Evolutionary conservation across 1,284 basidiomycete genomes (phyloP), one percentile per base, ranked within the genome.

Genomic region (Cutaneotrichosporon dermatis): DNA sequence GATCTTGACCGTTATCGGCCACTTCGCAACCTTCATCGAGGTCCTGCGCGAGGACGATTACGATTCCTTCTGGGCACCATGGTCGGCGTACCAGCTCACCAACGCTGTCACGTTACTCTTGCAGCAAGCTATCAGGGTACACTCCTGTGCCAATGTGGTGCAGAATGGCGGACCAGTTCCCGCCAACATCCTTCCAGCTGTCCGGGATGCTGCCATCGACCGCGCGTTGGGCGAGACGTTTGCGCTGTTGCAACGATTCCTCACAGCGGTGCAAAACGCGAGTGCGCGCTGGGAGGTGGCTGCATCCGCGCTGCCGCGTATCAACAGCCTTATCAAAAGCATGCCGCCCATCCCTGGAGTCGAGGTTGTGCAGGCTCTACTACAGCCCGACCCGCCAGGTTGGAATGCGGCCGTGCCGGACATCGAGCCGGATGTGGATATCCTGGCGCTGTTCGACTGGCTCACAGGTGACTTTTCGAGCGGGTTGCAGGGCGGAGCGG

Each of bases 391-490:
- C 8, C 41, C 46, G 10, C 42, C 42, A 1, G 55, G 48, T 6
- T 56, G 40, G 40, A 35, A 44, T 4, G 12, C 25, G 25, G 25
- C 16, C 1, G 10, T 42, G 25, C 35, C 34, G 5, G 61, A 57
- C 34, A 25, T 49, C 8, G 54, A 62, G 36, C 61, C 61, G 0
- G 52, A 57, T 12, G 34, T 43, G 13, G 61, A 60, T 8, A 55
- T 63, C 13, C 48, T 64, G 1, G 62, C 62, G 10, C 54, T 64
- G 12, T 64, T 64, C 16, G 62, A 64, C 43, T 64, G 62, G 62
- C 59, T 64, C 8, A 60, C 60, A 13, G 59, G 62, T 2, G 62
- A 64, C 36, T 58, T 61, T 36, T 40, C 16, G 2, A 51, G 50
- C 12, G 50, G 50, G 6, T 13, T 51, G 6, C 50, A 51, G 12